Conservation (phyloP, 129 eudicot species). For the Sambucus nigra region DNA sequence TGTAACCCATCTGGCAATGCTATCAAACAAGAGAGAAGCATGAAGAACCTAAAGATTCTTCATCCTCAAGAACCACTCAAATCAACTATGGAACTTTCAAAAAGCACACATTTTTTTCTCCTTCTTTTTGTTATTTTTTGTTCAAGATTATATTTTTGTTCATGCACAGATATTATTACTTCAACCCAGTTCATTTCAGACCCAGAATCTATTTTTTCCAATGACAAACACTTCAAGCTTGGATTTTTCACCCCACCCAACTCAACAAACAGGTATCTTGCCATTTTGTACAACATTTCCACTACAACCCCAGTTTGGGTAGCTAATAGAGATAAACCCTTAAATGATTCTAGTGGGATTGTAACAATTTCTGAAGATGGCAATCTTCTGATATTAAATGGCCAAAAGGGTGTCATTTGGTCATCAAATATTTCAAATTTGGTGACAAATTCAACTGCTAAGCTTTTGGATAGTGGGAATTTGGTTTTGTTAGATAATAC, state of each 20-base stretch:
- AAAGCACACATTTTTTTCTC: no score
- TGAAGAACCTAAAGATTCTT: no score
- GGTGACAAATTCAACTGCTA: neutral
- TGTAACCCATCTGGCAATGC: no score
- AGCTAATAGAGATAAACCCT: conserved; percentile 9
- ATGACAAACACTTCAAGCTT: neutral
- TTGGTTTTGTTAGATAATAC: neutral
- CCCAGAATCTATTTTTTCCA: neutral
- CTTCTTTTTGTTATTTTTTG: no score
- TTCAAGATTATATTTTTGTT: neutral
- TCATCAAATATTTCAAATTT: neutral
- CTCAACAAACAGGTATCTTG: neutral
- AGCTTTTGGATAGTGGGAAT: conserved; percentile 5
- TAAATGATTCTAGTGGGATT: neutral
- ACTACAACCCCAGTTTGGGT: conserved; percentile 9
- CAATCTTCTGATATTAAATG: conserved; percentile 6
- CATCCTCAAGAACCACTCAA: no score
- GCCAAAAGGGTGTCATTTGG: conserved; percentile 1
- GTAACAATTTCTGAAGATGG: conserved; percentile 6
- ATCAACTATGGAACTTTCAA: no score
- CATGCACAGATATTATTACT: neutral
- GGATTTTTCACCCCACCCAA: conserved; percentile 11
- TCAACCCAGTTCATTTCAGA: neutral
- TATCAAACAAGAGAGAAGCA: no score
- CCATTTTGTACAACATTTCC: neutral